Evolutionary conservation across 768 basidiomycete genomes (phyloP), one percentile per base, ranked within the genome.

Genomic region (Collybia nuda): DNA sequence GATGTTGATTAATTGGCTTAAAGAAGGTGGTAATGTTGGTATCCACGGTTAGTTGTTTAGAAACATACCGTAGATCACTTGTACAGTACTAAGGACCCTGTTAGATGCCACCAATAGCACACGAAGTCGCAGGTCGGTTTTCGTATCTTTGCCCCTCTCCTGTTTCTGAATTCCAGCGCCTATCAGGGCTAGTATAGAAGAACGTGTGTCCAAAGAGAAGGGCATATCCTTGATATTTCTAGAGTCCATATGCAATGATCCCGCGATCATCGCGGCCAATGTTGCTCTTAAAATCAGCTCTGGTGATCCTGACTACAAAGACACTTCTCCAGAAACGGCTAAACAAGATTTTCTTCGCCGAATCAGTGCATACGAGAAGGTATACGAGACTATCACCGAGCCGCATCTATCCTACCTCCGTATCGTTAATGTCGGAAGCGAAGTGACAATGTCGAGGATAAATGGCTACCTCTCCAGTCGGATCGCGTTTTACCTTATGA

Each of bases 401-500:
- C 87, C 90, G 7, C 81, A 92, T 58, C 78, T 98, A 21, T 91
- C 88, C 19, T 98, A 93, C 67, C 79, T 97, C 53, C 84, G 88
- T 58, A 97, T 99, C 64, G 84, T 85, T 47, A 96, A 99, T 60
- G 90, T 99, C 17, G 97, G 97, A 7, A 85, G 82, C 55, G 86
- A 91, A 66, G 95, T 95, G 47, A 90, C 84, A 0, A 79, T 93
- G 42, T 86, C 82, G 46, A 78, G 86, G 56, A 98, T 99, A 47
- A 84, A 95, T 62, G 95, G 95, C 12, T 99, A 99, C 63, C 71
- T 99, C 52, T 93, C 95, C 63, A 93, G 92, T 77, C 88, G 97
- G 29, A 93, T 99, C 57, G 96, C 93, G 17, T 99, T 96, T 72
- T 99, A 95, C 69, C 77, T 99, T 48, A 98, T 98, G 95, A 98